phyloP scores from a whole-genome alignment of 2,329 filamentous ascomycete genomes.

The Aspergillus felis region DNA sequence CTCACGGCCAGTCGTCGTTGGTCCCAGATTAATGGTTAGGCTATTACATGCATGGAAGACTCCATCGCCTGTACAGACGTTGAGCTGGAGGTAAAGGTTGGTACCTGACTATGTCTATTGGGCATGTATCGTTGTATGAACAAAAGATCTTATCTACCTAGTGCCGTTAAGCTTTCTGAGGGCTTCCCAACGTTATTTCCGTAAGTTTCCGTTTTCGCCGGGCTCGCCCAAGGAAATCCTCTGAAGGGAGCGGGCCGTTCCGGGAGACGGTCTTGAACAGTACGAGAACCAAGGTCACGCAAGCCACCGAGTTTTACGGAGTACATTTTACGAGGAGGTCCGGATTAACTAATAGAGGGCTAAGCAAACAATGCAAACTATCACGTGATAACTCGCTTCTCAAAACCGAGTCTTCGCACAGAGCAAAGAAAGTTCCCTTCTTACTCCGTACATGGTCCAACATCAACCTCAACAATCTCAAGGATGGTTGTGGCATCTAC shows the following conservation, averaged over 20 bases:
- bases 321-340: too few relatives aligned
- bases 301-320: neutral
- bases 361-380: conserved; percentile 8
- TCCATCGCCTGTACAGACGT: neutral
- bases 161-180: too few relatives aligned
- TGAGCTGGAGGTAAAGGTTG: neutral
- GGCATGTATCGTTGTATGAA: neutral
- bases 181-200: neutral
- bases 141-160: too few relatives aligned
- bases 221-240: neutral
- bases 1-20: neutral
- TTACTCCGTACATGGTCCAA: neutral
- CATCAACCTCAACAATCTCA: too few relatives aligned
- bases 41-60: neutral
- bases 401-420: conserved; percentile 7
- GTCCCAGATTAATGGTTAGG: neutral
- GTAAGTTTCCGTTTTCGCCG: neutral
- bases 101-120: neutral
- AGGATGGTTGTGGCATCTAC: neutral
- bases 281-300: neutral
- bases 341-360: too few relatives aligned
- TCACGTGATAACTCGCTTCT: conserved; percentile 13
- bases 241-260: neutral
- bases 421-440: conserved; percentile 1
- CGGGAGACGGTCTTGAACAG: neutral